Base-by-base conservation (phyloP, 768 basidiomycete species). In the Podaxis carcinomalis region DNA sequence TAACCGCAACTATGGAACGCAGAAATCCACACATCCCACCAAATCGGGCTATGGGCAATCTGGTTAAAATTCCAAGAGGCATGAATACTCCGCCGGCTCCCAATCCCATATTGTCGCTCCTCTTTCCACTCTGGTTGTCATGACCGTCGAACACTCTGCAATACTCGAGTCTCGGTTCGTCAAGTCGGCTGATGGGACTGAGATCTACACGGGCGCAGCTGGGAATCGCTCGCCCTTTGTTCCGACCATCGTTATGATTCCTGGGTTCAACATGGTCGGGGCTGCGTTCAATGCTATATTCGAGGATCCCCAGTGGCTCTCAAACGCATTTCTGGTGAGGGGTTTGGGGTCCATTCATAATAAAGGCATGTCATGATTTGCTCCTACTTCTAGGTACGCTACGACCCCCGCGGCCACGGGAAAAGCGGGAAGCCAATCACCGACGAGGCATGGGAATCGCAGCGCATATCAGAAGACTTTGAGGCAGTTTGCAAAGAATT, bases 241-340 rank as follows among this genome's bases (percentile, higher is more conserved):
- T 49, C 74, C 70, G 23, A 63, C 68, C 21, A 51, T 78, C 37
- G 70, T 78, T 42, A 73, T 76, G 62, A 68, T 76, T 10, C 77
- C 73, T 57, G 77, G 77, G 5, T 68, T 75, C 50, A 64, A 65
- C 5, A 67, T 72, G 58, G 67, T 68, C 25, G 57, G 65, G 16
- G 55, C 68, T 19, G 68, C 63, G 14, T 78, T 73, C 59, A 74
- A 76, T 53, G 63, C 67, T 51, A 70, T 74, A 49, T 75, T 77
- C 64, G 49, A 54, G 11, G 73, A 74, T 62, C 61, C 66, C 2
- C 56, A 61, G 49, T 68, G 74, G 65, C 57, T 63, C 19, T 61
- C 66, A 16, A 59, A 62, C 21, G 36, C 36, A 14, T 49, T 36
- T 6, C 16, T 75, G 73, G 70, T 75, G 28, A 64, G 72, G 23